phyloP scores from a whole-genome alignment of 352 stramenopile species.

The Globisporangium nagaii region DNA sequence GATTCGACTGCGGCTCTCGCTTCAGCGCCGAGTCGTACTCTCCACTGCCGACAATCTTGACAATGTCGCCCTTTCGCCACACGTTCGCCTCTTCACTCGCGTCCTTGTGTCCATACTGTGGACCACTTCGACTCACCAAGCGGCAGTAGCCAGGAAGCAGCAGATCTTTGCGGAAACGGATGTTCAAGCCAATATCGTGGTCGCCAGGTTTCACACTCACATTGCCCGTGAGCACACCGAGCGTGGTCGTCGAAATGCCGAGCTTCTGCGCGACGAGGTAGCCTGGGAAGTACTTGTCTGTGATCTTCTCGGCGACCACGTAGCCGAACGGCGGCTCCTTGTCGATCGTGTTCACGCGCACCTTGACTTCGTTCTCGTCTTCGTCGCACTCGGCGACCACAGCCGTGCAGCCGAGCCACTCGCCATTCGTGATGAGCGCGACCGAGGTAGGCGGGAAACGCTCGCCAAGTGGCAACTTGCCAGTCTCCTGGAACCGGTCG shows the following conservation, averaged over 20 bases:
- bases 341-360: constrained; percentile 91
- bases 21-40: constrained; percentile 25
- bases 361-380: constrained; percentile 80
- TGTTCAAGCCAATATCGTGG: constrained; percentile 87
- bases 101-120: constrained; percentile 5
- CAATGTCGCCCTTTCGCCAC: constrained; percentile 89
- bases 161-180: constrained; percentile 80
- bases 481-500: constrained; percentile 90
- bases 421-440: constrained; percentile 86
- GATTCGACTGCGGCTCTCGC: constrained; percentile 5
- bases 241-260: constrained; percentile 86
- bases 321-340: constrained; percentile 95
- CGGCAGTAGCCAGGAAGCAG: constrained; percentile 91
- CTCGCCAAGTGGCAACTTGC: constrained; percentile 74
- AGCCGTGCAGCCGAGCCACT: constrained; percentile 90
- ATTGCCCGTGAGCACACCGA: constrained; percentile 92
- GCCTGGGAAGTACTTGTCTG: constrained; percentile 82
- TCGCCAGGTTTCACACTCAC: constrained; percentile 91
- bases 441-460: constrained; percentile 86
- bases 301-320: constrained; percentile 89
- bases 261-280: constrained; percentile 87
- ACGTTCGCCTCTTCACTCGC: constrained; percentile 42
- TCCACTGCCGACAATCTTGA: constrained; percentile 90
- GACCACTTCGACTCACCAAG: constrained; percentile 30
- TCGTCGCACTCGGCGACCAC: constrained; percentile 53